Conservation (phyloP, 768 basidiomycete genomes). For the Leccinum subtestaceum region DNA sequence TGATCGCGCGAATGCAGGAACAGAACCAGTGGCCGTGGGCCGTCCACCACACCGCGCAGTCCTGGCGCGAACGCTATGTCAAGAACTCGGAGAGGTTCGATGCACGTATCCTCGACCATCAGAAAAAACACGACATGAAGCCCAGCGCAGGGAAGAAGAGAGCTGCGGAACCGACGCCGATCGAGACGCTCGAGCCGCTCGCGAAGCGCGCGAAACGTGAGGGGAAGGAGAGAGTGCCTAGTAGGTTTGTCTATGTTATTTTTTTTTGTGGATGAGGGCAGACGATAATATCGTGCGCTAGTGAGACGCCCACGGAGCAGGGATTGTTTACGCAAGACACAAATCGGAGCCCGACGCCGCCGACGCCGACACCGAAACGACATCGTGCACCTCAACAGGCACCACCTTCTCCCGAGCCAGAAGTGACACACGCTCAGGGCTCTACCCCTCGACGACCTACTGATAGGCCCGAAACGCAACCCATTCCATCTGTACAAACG, state of each 20-base stretch:
- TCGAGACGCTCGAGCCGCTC: not conserved
- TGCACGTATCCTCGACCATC: conserved; percentile 38
- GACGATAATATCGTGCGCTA: not conserved
- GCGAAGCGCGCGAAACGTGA: conserved; percentile 13
- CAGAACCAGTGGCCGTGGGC: conserved; percentile 50
- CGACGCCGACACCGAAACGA: not conserved
- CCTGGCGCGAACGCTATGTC: conserved; percentile 62
- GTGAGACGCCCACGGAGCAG: conserved; percentile 3
- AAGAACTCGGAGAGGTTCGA: conserved; percentile 45
- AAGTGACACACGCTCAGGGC: not conserved
- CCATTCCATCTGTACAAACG: not conserved
- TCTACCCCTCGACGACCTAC: not conserved
- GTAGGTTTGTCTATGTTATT: conserved; percentile 3
- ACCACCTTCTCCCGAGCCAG: not conserved
- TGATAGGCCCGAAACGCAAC: not conserved
- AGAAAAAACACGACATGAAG: conserved; percentile 28
- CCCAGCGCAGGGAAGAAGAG: conserved; percentile 8
- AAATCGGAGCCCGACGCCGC: not conserved
- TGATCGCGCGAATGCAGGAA: conserved; percentile 28
- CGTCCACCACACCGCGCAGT: conserved; percentile 51
- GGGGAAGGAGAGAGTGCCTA: not conserved
- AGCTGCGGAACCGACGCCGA: not conserved
- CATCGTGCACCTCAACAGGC: not conserved
- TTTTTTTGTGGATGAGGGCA: not conserved
- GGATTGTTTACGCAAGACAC: not conserved